These are phyloP conservation scores for Puccinia sorghi DNA, from an alignment of 1,284 basidiomycete genomes.

Conservation along the genomic window DNA sequence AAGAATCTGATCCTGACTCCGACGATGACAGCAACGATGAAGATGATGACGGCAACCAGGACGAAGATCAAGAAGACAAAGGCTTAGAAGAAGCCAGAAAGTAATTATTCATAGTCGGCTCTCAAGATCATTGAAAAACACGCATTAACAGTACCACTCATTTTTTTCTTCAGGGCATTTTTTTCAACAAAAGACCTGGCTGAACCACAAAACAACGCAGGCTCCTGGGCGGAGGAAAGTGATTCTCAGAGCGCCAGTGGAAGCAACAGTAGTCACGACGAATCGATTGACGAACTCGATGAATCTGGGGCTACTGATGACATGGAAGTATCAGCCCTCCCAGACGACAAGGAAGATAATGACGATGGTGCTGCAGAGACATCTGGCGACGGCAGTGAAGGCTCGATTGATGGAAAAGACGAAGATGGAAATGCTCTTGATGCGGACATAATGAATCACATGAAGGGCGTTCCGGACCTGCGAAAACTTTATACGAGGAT, in stretches of 20 bases:
- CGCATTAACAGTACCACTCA: neutral
- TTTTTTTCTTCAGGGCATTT: slow-evolving; percentile 30
- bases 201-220: slow-evolving; percentile 50
- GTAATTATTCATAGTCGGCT: neutral
- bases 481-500: slow-evolving; percentile 64
- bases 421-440: slow-evolving; percentile 49
- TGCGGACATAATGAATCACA: slow-evolving; percentile 46
- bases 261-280: slow-evolving; percentile 10
- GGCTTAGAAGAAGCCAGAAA: slow-evolving; percentile 46
- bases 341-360: slow-evolving; percentile 52
- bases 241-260: slow-evolving; percentile 52
- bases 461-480: slow-evolving; percentile 43
- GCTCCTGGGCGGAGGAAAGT: slow-evolving; percentile 49
- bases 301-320: neutral
- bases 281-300: slow-evolving; percentile 13
- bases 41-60: slow-evolving; percentile 51
- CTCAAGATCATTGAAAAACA: neutral
- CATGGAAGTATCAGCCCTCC: slow-evolving; percentile 51
- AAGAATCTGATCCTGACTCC: slow-evolving; percentile 43
- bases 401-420: slow-evolving; percentile 51
- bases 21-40: slow-evolving; percentile 35
- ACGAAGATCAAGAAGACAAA: slow-evolving; percentile 42
- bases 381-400: slow-evolving; percentile 46
- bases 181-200: slow-evolving; percentile 55
- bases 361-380: slow-evolving; percentile 53